Base-by-base conservation (phyloP, 2,329 filamentous ascomycete genomes). In the Colletotrichum plurivorum region DNA sequence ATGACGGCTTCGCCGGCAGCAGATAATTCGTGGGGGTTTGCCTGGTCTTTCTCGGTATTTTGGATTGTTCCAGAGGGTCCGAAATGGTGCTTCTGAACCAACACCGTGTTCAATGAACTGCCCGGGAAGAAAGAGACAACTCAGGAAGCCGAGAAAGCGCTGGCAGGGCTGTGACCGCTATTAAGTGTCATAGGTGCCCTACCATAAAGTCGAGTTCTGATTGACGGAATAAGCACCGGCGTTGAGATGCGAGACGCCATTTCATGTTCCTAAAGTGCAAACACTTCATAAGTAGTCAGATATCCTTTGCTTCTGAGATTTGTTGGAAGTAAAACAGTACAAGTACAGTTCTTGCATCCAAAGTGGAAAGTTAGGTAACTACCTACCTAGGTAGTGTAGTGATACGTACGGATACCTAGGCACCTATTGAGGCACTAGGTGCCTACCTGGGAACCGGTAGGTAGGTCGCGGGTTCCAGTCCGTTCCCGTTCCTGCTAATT, bases 1-100 rank as follows among this genome's bases (percentile, higher is more conserved):
- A 84, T 87, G 8, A 85, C 85, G 55, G 88, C 73, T 1, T 86
- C 85, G 16, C 81, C 81, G 49, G 88, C 80, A 2, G 83, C 80
- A 13, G 82, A 80, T 8, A 80, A 79, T 72, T 87, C 87, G 39
- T 87, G 75, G 31, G 88, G 75, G 2, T 84, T 84, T 88, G 85
- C 22, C 85, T 77, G 68, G 86, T 81, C 51, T 84, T 80, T 51
- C 84, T 77, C 3, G 81, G 79, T 55, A 87, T 82, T n/a, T 70
- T 70, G 60, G 85, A 75, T 63, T 83, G 78, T 65, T 84, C 82
- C 15, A 81, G 78, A 10, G 73, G 62, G 55, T 58, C 75, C 48
- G 69, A 75, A n/a, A 71, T 72, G 3, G 57, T 63, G 39, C 76
- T 18, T 55, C 57, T 10, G 70, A 58, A 8, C 73, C 72, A 20